A percentile compares a stretch with the other conserved stretches of the same genome.
These are phyloP conservation scores for Boletus albobrunnescens DNA, from an alignment of 1,284 basidiomycete genomes.

Conservation along the genomic window DNA sequence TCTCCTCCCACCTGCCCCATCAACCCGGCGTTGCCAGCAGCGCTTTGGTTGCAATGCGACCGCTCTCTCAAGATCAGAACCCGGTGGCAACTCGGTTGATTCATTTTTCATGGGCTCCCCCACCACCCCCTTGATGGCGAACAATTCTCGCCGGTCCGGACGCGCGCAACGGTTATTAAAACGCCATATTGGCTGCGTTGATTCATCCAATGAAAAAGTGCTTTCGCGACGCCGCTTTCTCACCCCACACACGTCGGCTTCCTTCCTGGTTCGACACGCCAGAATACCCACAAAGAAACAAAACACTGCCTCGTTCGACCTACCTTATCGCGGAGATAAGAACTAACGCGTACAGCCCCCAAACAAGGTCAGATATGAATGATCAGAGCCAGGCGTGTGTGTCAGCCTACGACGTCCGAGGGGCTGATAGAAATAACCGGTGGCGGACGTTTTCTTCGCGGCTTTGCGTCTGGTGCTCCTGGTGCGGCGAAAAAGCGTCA, in stretches of 20 bases:
- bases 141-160: too few relatives aligned
- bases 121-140: too few relatives aligned
- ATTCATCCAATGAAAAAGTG: too few relatives aligned
- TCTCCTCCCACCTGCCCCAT: too few relatives aligned
- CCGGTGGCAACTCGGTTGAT: too few relatives aligned
- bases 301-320: background rate
- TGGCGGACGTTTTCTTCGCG: background rate
- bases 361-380: background rate
- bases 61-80: too few relatives aligned
- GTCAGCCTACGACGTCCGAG: conserved; percentile 2
- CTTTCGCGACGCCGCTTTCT: background rate
- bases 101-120: too few relatives aligned
- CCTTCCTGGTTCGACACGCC: background rate
- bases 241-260: conserved; percentile 7
- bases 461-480: background rate
- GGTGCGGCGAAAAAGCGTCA: conserved; percentile 15
- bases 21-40: too few relatives aligned
- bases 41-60: too few relatives aligned
- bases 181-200: too few relatives aligned
- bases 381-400: background rate
- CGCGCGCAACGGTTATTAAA: too few relatives aligned
- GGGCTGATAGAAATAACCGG: conserved; percentile 1
- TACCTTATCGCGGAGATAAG: conserved; percentile 17
- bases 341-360: conserved; percentile 11
- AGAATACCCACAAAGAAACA: background rate